Base-by-base conservation (phyloP, 202 grass and related monocot species). In the Tripidium arundinaceum region DNA sequence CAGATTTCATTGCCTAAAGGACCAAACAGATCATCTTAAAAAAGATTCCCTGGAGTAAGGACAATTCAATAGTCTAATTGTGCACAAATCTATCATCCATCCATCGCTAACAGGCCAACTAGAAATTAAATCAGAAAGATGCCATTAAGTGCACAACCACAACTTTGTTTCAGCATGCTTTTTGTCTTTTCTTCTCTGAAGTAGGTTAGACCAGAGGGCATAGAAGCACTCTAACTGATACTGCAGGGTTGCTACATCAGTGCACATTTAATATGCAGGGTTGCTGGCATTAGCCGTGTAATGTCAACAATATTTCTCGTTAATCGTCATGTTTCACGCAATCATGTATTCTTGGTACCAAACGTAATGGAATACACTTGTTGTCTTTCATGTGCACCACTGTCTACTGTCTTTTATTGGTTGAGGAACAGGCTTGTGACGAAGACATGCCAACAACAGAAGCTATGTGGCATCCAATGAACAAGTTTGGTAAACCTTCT, bases 391-490 rank as follows among this genome's bases (percentile, higher is more conserved):
- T 81, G 38, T 75, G 75, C 18, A 62, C 31, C 70, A 60, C 8
- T 46, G 61, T 62, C 12, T 18, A 49, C 1, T n/a, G 29, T 31
- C 3, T 31, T 31, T 1, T 70, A 43, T 66, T 79, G 40, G 79
- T 89, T 89, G 79, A 70, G 79, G 74, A 68, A 52, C 74, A 86
- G 79, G 27, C 54, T 72, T 78, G 34, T 86, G 74, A 83, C 25
- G 69, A 46, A 63, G 79, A 86, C 79, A 83, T 83, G 79, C 13
- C 79, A 90, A 83, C 87, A 82, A 75, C 68, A 83, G 41, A 59
- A 86, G 47, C 79, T 79, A 55, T 63, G 62, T 79, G 79, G 83
- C 41, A 83, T 86, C 83, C 36, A 36, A 83, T 7, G 22, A 74
- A 62, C 34, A 54, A 69, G 5, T 68, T 79, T 79, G 79, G 87